These are phyloP conservation scores for Paraphoma chrysanthemicola DNA, from an alignment of 2,329 filamentous ascomycete genomes.

Conservation along the genomic window DNA sequence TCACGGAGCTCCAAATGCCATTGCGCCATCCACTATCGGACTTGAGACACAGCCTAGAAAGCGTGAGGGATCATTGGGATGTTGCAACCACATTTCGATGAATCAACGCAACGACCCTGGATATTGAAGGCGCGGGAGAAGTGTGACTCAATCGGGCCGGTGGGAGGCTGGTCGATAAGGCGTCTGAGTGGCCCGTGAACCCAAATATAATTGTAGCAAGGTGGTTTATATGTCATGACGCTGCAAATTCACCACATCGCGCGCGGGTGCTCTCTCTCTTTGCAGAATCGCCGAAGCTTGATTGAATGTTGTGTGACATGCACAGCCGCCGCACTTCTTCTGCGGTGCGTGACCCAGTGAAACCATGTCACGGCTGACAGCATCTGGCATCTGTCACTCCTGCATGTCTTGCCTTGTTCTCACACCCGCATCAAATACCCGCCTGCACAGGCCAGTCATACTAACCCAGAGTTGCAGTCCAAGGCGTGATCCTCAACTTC, in stretches of 20 bases:
- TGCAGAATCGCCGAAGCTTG: neutral
- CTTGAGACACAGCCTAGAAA: neutral
- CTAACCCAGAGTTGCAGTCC: slow-evolving; percentile 10
- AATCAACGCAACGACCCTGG: too few species aligned
- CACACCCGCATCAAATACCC: slow-evolving; percentile 1
- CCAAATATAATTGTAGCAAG: too few species aligned
- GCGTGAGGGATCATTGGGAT: slow-evolving; percentile 22
- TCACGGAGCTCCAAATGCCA: slow-evolving; percentile 5
- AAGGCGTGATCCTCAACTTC: slow-evolving; percentile 8
- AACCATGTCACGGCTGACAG: slow-evolving; percentile 16
- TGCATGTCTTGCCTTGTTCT: slow-evolving; percentile 20
- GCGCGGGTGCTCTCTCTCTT: neutral
- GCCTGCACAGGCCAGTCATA: slow-evolving; percentile 5
- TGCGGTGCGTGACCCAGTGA: slow-evolving; percentile 22
- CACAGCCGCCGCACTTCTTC: slow-evolving; percentile 18
- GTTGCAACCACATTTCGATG: slow-evolving; percentile 23
- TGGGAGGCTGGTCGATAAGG: too few species aligned
- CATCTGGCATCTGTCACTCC: slow-evolving; percentile 30
- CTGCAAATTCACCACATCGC: neutral
- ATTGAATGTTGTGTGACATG: slow-evolving; percentile 16
- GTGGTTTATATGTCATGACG: too few species aligned
- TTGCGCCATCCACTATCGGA: slow-evolving; percentile 11
- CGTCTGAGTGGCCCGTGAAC: too few species aligned
- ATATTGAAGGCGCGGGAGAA: too few species aligned
- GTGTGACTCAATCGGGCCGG: neutral